Conservation (phyloP, 495 filamentous ascomycete species). For the Daldinia childiae region DNA sequence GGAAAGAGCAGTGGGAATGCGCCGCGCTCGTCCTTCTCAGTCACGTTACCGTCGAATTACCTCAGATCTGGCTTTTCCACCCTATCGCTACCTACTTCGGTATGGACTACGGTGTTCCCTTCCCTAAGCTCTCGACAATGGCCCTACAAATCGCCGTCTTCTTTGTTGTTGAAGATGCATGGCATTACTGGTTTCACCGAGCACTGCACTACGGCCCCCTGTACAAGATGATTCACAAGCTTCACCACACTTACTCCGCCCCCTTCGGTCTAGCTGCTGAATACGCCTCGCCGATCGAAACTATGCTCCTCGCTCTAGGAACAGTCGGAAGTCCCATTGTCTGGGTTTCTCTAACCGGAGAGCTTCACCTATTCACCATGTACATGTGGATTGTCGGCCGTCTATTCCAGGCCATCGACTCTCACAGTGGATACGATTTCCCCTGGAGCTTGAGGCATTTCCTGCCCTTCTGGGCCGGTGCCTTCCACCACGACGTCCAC, state of each 20-base stretch:
- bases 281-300: slow-evolving; percentile 97
- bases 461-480: slow-evolving; percentile 97
- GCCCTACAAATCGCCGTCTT: slow-evolving; percentile 91
- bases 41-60: slow-evolving; percentile 96
- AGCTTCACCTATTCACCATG: slow-evolving; percentile 96
- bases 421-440: slow-evolving; percentile 97
- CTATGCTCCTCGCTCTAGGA: slow-evolving; percentile 95
- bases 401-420: slow-evolving; percentile 97
- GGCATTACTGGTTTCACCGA: slow-evolving; percentile 98
- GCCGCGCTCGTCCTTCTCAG: slow-evolving; percentile 88
- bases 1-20: slow-evolving; percentile 92
- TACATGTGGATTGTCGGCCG: slow-evolving; percentile 95
- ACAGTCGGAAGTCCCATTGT: slow-evolving; percentile 84
- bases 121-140: slow-evolving; percentile 85
- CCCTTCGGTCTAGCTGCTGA: slow-evolving; percentile 97
- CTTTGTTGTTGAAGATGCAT: slow-evolving; percentile 95
- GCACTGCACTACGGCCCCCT: slow-evolving; percentile 94
- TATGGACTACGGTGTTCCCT: slow-evolving; percentile 87
- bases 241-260: slow-evolving; percentile 97
- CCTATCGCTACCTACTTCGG: slow-evolving; percentile 96
- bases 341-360: slow-evolving; percentile 82
- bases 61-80: slow-evolving; percentile 99
- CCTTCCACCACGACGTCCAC: slow-evolving; percentile 94
- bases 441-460: slow-evolving; percentile 96
- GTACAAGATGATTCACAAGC: slow-evolving; percentile 96